These are phyloP conservation scores for Plantago major DNA, from an alignment of 257 asterid genomes.

Conservation along the genomic window DNA sequence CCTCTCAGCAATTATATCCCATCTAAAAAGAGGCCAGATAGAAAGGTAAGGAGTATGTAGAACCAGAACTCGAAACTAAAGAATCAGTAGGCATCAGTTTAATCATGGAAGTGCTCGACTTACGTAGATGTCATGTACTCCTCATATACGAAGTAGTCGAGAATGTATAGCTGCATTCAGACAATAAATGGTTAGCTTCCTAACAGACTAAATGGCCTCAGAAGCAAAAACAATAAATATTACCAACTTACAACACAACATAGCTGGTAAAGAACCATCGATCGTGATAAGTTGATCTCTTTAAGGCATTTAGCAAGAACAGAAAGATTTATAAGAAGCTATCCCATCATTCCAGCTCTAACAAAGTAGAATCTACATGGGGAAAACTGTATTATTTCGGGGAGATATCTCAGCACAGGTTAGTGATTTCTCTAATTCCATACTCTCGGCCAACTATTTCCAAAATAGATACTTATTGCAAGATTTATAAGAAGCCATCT, in stretches of 20 bases:
- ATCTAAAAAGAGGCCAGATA: constrained; percentile 40
- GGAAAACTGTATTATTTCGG: constrained; percentile 14
- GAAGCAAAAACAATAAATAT: constrained; percentile 8
- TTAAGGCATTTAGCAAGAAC: constrained; percentile 71
- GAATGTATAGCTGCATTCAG: constrained; percentile 66
- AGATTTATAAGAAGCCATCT: no score
- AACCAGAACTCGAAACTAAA: background rate
- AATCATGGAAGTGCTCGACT: constrained; percentile 27
- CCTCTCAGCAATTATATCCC: constrained; percentile 99
- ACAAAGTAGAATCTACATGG: constrained; percentile 84
- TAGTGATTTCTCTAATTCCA: no score
- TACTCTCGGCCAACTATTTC: constrained; percentile 12
- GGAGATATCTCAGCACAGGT: background rate
- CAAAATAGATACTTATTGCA: background rate
- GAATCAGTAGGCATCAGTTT: background rate
- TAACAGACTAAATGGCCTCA: constrained; percentile 13
- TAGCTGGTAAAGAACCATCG: constrained; percentile 87
- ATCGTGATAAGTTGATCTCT: constrained; percentile 52
- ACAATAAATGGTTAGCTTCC: constrained; percentile 14
- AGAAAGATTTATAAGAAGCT: constrained; percentile 96
- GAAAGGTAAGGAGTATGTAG: constrained; percentile 23
- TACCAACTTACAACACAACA: constrained; percentile 61
- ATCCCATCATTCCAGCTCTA: constrained; percentile 99
- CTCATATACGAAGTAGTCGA: constrained; percentile 86
- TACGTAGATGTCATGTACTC: constrained; percentile 99